A percentile compares a stretch with the other conserved stretches of the same genome.
Conservation (phyloP, 2,329 filamentous ascomycete genomes). For the Trichoderma sp. region DNA sequence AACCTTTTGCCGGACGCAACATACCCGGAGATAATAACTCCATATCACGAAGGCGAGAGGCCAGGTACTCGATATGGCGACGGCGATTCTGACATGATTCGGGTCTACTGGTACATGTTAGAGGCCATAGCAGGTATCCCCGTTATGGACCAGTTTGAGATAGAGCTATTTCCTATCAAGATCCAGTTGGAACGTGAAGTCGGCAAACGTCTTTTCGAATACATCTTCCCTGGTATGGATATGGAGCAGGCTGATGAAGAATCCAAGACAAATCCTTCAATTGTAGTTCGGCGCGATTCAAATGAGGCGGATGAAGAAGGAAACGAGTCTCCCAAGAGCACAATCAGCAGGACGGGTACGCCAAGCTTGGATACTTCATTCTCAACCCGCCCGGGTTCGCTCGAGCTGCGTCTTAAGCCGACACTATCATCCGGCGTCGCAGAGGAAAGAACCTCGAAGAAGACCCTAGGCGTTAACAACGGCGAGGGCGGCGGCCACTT, state of each 20-base stretch:
- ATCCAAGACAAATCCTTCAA: slow-evolving; percentile 60
- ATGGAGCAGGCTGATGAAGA: slow-evolving; percentile 47
- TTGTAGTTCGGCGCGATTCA: slow-evolving; percentile 46
- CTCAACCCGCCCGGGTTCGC: slow-evolving; percentile 64
- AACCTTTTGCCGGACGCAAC: slow-evolving; percentile 88
- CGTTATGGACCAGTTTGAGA: slow-evolving; percentile 95
- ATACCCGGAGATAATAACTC: slow-evolving; percentile 94
- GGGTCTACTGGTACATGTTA: slow-evolving; percentile 96
- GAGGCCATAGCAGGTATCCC: slow-evolving; percentile 97
- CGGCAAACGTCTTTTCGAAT: slow-evolving; percentile 91
- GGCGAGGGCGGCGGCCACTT: slow-evolving; percentile 46
- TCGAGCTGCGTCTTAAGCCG: slow-evolving; percentile 79
- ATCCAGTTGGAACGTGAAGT: slow-evolving; percentile 91
- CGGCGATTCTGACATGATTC: slow-evolving; percentile 71
- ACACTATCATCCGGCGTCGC: slow-evolving; percentile 64
- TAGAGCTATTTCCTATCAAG: slow-evolving; percentile 88
- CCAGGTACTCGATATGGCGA: slow-evolving; percentile 40
- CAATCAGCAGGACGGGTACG: slow-evolving; percentile 38
- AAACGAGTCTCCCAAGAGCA: slow-evolving; percentile 42
- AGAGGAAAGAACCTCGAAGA: slow-evolving; percentile 40
- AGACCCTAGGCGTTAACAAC: slow-evolving; percentile 47
- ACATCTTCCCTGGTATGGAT: slow-evolving; percentile 87
- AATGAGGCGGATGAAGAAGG: slow-evolving; percentile 48
- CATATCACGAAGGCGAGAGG: slow-evolving; percentile 72
- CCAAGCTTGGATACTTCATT: slow-evolving; percentile 48